A percentile compares a stretch with the other conserved stretches of the same genome.
phyloP scores from a whole-genome alignment of 805 yeast species.

The Ogataea ramenticola region DNA sequence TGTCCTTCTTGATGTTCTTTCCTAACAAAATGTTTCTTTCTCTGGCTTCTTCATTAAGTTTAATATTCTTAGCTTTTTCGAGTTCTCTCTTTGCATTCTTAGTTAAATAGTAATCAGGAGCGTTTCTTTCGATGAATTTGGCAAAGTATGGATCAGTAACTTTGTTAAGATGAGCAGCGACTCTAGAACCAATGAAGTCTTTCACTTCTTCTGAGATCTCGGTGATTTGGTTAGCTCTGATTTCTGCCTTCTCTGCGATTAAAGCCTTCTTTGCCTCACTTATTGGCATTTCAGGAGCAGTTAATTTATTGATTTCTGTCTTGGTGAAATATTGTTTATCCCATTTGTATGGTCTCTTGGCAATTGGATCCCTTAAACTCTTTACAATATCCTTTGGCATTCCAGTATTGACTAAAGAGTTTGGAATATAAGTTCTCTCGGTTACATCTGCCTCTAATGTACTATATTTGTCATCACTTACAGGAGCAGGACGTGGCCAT shows the following conservation, averaged over 20 bases:
- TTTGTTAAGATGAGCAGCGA: constrained; percentile 28
- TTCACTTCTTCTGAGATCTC: constrained; percentile 35
- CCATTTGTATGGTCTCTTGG: constrained; percentile 50
- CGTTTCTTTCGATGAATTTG: constrained; percentile 18
- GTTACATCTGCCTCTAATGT: constrained; percentile 52
- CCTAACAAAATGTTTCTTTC: constrained; percentile 10
- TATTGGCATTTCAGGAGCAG: constrained; percentile 73
- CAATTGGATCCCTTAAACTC: constrained; percentile 71
- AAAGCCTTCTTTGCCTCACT: constrained; percentile 55
- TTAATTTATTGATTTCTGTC: constrained; percentile 52
- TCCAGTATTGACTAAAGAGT: constrained; percentile 57
- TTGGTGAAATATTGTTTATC: constrained; percentile 47
- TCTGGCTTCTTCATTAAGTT: constrained; percentile 14
- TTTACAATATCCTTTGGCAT: constrained; percentile 59
- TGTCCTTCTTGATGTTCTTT: neutral
- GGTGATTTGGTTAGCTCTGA: constrained; percentile 35
- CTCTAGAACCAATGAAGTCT: constrained; percentile 35
- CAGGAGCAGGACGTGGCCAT: constrained; percentile 73
- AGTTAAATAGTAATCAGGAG: constrained; percentile 16
- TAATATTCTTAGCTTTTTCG: constrained; percentile 12
- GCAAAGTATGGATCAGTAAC: constrained; percentile 25
- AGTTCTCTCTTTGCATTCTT: constrained; percentile 11
- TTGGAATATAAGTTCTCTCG: constrained; percentile 70
- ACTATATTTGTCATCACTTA: constrained; percentile 49
- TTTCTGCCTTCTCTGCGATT: constrained; percentile 43